These are phyloP conservation scores for Luvunga scandens DNA, from an alignment of 345 rosid species.

Conservation along the genomic window DNA sequence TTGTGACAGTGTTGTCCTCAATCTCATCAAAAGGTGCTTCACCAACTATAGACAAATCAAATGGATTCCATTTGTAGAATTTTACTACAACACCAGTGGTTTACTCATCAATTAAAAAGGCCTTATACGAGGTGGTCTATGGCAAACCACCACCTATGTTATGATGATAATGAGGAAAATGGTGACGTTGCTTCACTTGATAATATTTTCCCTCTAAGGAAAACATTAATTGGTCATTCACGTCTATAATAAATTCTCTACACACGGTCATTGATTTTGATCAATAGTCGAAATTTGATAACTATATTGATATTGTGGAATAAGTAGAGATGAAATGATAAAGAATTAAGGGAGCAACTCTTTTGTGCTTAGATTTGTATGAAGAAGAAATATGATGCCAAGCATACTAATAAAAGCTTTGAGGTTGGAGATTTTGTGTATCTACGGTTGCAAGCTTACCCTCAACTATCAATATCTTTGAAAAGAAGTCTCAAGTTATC, in stretches of 20 bases:
- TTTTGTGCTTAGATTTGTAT: background rate
- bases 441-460: background rate
- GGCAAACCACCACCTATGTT: background rate
- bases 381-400: background rate
- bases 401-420: background rate
- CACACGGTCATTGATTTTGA: no score
- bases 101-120: background rate
- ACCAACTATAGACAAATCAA: no score
- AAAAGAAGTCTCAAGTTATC: background rate
- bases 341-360: background rate
- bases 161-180: no score
- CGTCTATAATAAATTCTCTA: no score
- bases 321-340: constrained; percentile 39
- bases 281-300: no score
- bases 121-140: background rate
- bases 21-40: no score
- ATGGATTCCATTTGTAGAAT: background rate
- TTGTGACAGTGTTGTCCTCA: no score
- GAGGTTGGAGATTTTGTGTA: background rate
- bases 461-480: background rate
- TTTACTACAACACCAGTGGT: background rate
- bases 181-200: no score
- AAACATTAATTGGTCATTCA: no score
- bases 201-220: no score
- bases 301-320: no score